Base-by-base conservation (phyloP, 1,284 basidiomycete species). In the Pascua sp. region DNA sequence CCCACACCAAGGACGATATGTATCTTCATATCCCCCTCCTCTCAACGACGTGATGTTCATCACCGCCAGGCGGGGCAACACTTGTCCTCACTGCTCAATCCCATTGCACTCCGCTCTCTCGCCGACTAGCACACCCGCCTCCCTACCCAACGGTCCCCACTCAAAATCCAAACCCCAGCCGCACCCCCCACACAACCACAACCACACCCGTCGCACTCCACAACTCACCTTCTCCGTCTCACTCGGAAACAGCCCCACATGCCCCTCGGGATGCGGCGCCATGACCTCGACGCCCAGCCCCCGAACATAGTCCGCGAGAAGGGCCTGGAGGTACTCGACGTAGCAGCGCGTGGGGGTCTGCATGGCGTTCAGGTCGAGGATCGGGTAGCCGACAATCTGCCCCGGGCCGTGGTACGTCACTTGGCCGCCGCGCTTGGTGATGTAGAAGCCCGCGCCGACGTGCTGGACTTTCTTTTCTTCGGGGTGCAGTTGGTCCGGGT, bases 401-500 rank as follows among this genome's bases (percentile, higher is more conserved):
- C 96, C 96, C 0, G 95, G 95, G 0, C 96, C 96, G 75, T 99
- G 96, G 76, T 92, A 99, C 2, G 96, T 99, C 55, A 93, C 84
- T 76, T 97, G 87, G 1, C 95, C 95, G 11, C 95, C 95, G 58
- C 96, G 83, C 61, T 86, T 83, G 2, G 93, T 88, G 39, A 84
- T 80, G 42, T 89, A 83, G 71, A 95, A 95, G 69, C 95, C 91
- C 0, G 95, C 94, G 15, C 94, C 92, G 24, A 92, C 81, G 13
- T 79, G 78, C 10, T 80, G 83, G 36, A 96, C 80, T 49, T 89
- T 84, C 42, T 76, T 70, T 41, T 86, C 84, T 69, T 95, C 91
- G 42, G 79, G 77, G 43, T 82, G 79, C 11, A 86, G 77, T 45
- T 84, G 82, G n/a, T 82, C 80, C 15, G 78, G 72, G 53, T 75